These are phyloP conservation scores for Cadophora luteo-olivacea DNA, from an alignment of 2,329 filamentous ascomycete genomes.

Conservation along the genomic window DNA sequence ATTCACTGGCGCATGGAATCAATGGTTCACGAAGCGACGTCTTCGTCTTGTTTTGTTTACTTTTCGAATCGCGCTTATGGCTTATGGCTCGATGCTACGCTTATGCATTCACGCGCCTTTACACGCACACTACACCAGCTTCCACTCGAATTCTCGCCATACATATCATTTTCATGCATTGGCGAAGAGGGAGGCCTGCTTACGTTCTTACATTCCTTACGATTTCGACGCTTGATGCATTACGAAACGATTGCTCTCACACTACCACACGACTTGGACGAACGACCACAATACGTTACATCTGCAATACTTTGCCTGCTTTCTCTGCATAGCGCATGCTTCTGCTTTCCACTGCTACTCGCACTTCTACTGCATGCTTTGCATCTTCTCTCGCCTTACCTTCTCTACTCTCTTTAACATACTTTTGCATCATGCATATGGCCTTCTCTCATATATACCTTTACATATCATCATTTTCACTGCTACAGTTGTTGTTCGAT, in stretches of 20 bases:
- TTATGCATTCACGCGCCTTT: background rate
- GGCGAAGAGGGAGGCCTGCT: background rate
- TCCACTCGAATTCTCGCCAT: background rate
- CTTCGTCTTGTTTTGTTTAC: background rate
- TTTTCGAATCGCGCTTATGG: background rate
- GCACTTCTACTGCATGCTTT: background rate
- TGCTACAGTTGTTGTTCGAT: conserved; percentile 28
- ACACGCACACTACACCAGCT: background rate
- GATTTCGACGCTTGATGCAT: conserved; percentile 17
- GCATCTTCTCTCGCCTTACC: background rate
- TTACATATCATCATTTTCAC: background rate
- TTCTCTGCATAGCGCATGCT: conserved; percentile 6
- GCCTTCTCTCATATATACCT: background rate
- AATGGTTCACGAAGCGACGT: conserved; percentile 11
- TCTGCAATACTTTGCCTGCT: background rate
- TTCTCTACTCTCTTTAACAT: background rate
- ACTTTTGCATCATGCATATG: conserved; percentile 2
- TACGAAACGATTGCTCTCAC: conserved; percentile 1
- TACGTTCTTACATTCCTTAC: conserved; percentile 18
- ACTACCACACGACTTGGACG: conserved; percentile 13
- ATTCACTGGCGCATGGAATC: background rate
- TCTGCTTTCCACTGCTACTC: background rate
- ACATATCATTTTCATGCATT: background rate
- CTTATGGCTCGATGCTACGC: conserved; percentile 14
- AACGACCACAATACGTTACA: conserved; percentile 2